Evolutionary conservation across 192 early-diverging fungal genomes (phyloP).

Genomic region (Coemansia furcata): DNA sequence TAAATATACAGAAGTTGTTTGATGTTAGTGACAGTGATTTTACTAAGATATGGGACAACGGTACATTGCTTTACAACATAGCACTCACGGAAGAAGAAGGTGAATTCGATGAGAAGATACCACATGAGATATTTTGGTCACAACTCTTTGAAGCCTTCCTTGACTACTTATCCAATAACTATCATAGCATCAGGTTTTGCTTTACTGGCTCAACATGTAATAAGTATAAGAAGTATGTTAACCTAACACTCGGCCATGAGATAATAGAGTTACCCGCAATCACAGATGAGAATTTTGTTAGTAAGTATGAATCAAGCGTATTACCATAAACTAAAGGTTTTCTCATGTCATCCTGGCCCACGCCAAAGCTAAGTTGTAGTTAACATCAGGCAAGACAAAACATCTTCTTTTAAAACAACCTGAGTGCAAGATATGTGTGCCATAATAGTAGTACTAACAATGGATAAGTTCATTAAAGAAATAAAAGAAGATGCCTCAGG

Average conservation of each 20-base stretch:
- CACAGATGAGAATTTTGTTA: neutral
- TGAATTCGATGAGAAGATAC: neutral
- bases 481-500: too few relatives aligned
- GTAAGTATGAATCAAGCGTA: neutral
- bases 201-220: constrained; percentile 1
- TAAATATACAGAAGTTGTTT: constrained; percentile 10
- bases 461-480: too few relatives aligned
- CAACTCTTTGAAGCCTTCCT: constrained; percentile 3
- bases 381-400: too few relatives aligned
- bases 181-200: neutral
- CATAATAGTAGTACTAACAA: too few relatives aligned
- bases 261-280: constrained; percentile 5
- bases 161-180: constrained; percentile 1
- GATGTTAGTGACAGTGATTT: constrained; percentile 3
- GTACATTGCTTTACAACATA: constrained; percentile 5
- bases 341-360: too few relatives aligned
- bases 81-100: constrained; percentile 9
- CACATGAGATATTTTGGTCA: constrained; percentile 16
- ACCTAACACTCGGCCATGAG: neutral
- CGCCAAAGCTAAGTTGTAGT: too few relatives aligned
- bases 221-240: constrained; percentile 4
- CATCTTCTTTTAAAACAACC: too few relatives aligned
- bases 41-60: neutral
- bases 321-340: too few relatives aligned
- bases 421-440: too few relatives aligned